phyloP scores from a whole-genome alignment of 129 eudicot genomes.

The Rutidosis leptorrhynchoides region DNA sequence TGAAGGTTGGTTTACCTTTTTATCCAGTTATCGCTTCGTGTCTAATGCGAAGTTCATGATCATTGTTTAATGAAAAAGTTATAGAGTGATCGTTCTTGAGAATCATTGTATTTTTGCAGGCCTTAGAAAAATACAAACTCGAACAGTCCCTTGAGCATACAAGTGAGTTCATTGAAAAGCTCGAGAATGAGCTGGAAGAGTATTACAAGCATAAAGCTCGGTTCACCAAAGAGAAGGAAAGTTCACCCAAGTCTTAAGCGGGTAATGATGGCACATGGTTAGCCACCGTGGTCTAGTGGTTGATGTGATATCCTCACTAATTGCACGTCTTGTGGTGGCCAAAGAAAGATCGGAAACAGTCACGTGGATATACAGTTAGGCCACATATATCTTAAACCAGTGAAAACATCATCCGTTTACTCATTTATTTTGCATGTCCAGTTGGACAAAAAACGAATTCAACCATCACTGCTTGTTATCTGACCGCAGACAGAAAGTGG shows the following conservation, averaged over 20 bases:
- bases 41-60: background rate
- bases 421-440: background rate
- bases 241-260: slow-evolving; percentile 25
- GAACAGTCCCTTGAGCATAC: slow-evolving; percentile 96
- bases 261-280: slow-evolving; percentile 28
- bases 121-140: slow-evolving; percentile 71
- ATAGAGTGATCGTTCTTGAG: background rate
- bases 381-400: too few species aligned
- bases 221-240: slow-evolving; percentile 41
- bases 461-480: background rate
- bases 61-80: background rate
- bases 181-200: slow-evolving; percentile 93
- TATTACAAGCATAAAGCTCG: slow-evolving; percentile 67
- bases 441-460: background rate
- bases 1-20: background rate
- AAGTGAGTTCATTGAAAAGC: slow-evolving; percentile 76
- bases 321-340: too few species aligned
- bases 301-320: too few species aligned
- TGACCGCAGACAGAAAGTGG: background rate
- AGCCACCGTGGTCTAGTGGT: too few species aligned
- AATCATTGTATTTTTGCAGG: slow-evolving; percentile 43
- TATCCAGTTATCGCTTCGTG: background rate
- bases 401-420: too few species aligned
- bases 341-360: too few species aligned
- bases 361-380: too few species aligned